Base-by-base conservation (phyloP, 2,329 filamentous ascomycete genomes). In the Blumeria hordei region DNA sequence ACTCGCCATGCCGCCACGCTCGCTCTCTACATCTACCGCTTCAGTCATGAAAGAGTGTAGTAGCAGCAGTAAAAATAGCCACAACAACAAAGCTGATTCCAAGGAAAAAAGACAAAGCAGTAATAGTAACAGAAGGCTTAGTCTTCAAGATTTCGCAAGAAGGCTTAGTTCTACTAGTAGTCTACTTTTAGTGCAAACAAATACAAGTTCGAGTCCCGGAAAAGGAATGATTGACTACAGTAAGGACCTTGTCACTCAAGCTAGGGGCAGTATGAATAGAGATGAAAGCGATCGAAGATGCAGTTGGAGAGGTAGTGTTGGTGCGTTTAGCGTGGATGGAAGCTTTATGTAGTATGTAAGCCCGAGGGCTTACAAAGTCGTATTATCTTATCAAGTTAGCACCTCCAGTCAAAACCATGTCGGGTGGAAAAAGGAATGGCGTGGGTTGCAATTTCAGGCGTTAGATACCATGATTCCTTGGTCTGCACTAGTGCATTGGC, bases 101-200 rank as follows among this genome's bases (percentile, higher is more conserved):
- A 62, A 55, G n/a, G 60, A 61, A 55, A 74, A 75, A 59, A 72
- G 74, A 35, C 68, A 70, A 51, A 79, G 76, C 33, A 68, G 68
- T 43, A 74, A 72, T 10, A 77, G 73, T 63, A 67, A 68, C 50
- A 80, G 79, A 67, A 71, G 75, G 57, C 70, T 78, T 55, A 78
- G 74, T 67, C 78, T 81, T 59, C 74, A 71, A 60, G 77, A 81
- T 55, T 77, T 79, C 58, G 74, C 75, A 50, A 77, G 75, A 63
- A 69, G 75, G 58, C 64, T 81, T 55, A 80, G 75, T 60, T 78
- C 74, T 63, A 78, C 75, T 54, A 78, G 74, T 63, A 78, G 73
- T 64, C 66, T 78, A 62, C 68, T 81, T 54, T 69, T 80, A 49
- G 70, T 78, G 55, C 75, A 79, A 67, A 74, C 74, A 57, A 78